Base-by-base conservation (phyloP, 2,329 filamentous ascomycete species). In the Aspergillus texensis region DNA sequence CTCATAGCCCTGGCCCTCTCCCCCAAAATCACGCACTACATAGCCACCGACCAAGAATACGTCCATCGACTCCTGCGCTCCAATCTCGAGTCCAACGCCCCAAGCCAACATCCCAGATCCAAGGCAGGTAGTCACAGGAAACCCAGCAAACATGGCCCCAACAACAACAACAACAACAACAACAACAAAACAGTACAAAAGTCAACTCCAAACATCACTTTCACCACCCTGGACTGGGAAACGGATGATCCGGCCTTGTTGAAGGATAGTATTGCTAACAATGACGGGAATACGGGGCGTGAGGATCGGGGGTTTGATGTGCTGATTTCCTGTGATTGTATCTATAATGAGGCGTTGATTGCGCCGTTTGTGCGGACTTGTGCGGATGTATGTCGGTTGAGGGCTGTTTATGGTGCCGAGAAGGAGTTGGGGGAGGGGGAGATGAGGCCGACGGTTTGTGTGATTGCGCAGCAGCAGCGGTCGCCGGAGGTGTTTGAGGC, bases 291-390 rank as follows among this genome's bases (percentile, higher is more conserved):
- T 19, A 3, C 19, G 66, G 60, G 74, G 46, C 63, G 73, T 67
- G 52, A 73, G 70, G 71, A 75, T 54, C 66, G 61, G 3, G 84
- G 85, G 62, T 90, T 95, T 68, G 91, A 96, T 71, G 79, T 88
- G 16, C 82, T 98, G 12, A 76, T 98, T 41, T 93, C 93, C 4
- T 96, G 93, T 74, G 95, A 99, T 77, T 97, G 94, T 77, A 90
- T 99, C 69, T 99, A 96, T 82, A 99, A 98, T 78, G 92, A 97
- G 68, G 87, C 91, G 2, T 85, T 98, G 3, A 87, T 98, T 28
- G 81, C 86, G 50, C 93, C 94, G 0, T 86, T 98, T 56, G 91
- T 95, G n/a, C 86, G 89, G 70, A 91, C 92, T 0, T 96, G 92
- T 75, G 87, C 83, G 6, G 91, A 96, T 66, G 84, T 89, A 28